A percentile compares a stretch with the other conserved stretches of the same genome.
Evolutionary conservation across 2,329 filamentous ascomycete genomes (phyloP).

Genomic region (Pseudophaeomoniella oleicola): DNA sequence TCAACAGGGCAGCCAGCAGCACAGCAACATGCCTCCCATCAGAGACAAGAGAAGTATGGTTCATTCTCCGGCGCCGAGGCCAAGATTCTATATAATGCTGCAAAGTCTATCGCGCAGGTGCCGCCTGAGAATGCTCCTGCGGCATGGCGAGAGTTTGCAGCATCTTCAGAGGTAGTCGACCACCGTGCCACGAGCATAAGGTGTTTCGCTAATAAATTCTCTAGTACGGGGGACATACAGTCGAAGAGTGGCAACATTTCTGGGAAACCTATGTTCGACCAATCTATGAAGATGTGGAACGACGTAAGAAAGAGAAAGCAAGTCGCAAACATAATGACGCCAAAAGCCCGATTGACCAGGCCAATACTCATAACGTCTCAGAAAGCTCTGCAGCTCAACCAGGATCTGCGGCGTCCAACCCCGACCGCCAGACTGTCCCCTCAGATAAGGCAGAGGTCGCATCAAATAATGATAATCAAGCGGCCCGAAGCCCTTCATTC

Average conservation of each 20-base stretch:
- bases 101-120: constrained; percentile 11
- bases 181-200: too few species aligned
- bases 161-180: background rate
- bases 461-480: background rate
- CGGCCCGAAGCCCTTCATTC: constrained; percentile 9
- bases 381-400: too few species aligned
- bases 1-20: too few species aligned
- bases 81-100: constrained; percentile 10
- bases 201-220: too few species aligned
- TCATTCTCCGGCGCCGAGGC: constrained; percentile 13
- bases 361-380: too few species aligned
- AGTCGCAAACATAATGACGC: background rate
- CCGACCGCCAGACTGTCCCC: too few species aligned
- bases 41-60: too few species aligned
- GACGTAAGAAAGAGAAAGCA: too few species aligned
- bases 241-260: constrained; percentile 9
- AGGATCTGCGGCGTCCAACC: background rate
- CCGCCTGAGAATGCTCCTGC: constrained; percentile 7
- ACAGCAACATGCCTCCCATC: too few species aligned
- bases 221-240: constrained; percentile 2
- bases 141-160: constrained; percentile 13
- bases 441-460: too few species aligned
- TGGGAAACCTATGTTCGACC: constrained; percentile 9
- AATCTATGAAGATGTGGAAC: constrained; percentile 7
- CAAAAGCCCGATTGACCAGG: background rate